A percentile compares a stretch with the other conserved stretches of the same genome.
phyloP scores from a whole-genome alignment of 495 filamentous ascomycete genomes.

The Neurospora tetrasperma region DNA sequence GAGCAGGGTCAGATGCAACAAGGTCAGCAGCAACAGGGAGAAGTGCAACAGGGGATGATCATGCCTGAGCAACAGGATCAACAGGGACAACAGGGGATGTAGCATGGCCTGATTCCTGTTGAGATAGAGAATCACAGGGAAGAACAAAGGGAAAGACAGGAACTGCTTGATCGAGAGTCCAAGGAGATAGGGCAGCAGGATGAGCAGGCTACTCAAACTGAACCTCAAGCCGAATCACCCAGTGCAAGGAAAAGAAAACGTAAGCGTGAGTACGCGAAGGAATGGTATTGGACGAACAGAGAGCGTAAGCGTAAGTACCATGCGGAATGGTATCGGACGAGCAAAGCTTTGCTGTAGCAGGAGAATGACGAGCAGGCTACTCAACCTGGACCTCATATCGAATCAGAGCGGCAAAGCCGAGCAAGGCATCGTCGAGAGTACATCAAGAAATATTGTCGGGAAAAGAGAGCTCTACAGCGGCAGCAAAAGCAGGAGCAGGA shows the following conservation, averaged over 20 bases:
- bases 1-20: slow-evolving; percentile 14
- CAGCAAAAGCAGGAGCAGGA: no score
- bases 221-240: background rate
- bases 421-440: no score
- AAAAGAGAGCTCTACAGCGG: no score
- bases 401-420: background rate
- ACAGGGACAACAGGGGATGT: background rate
- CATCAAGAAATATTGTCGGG: no score
- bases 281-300: background rate
- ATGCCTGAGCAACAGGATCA: background rate
- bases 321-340: background rate
- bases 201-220: background rate
- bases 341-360: background rate
- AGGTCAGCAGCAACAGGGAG: slow-evolving; percentile 24
- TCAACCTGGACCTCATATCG: background rate
- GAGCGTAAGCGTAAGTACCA: background rate
- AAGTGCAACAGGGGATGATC: slow-evolving; percentile 23
- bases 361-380: background rate
- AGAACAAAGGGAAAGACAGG: background rate
- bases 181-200: background rate
- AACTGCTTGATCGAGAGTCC: background rate
- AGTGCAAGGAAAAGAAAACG: no score
- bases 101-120: background rate
- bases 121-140: background rate
- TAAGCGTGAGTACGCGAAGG: background rate